Evolutionary conservation across 805 yeast genomes (phyloP).

Genomic region (Brettanomyces naardenensis): DNA sequence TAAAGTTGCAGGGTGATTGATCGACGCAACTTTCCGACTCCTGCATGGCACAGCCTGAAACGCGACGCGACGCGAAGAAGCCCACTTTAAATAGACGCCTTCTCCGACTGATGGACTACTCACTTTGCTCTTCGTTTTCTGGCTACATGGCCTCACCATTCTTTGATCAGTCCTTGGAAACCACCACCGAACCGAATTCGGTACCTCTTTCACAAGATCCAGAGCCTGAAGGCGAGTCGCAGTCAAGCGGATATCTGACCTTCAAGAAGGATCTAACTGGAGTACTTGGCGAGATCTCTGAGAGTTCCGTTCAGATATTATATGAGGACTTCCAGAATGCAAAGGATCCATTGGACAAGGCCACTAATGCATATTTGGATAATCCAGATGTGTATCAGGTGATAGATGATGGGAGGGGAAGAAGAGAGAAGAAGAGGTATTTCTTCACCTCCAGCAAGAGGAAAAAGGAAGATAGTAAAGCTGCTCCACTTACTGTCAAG

Average conservation of each 20-base stretch:
- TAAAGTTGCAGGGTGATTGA: no score
- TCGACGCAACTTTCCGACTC: no score
- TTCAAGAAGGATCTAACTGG: constrained; percentile 24
- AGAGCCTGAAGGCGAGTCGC: background rate
- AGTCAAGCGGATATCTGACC: background rate
- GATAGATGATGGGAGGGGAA: no score
- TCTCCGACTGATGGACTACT: background rate
- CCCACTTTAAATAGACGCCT: no score
- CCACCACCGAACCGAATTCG: background rate
- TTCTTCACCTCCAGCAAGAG: background rate
- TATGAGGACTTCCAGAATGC: constrained; percentile 21
- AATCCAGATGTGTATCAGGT: constrained; percentile 8
- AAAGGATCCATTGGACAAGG: constrained; percentile 26
- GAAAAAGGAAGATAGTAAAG: background rate
- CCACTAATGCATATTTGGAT: constrained; percentile 35
- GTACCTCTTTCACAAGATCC: background rate
- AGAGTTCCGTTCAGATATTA: constrained; percentile 14
- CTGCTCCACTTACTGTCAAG: background rate
- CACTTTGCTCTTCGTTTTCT: background rate
- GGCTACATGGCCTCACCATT: background rate
- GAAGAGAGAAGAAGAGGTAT: background rate
- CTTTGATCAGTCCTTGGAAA: constrained; percentile 9
- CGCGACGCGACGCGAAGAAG: no score
- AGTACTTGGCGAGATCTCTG: constrained; percentile 28
- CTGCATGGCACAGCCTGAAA: no score